Evolutionary conservation across 441 rosid species (phyloP), one percentile per base, ranked within the genome.

Genomic region (Metrosideros polymorpha): DNA sequence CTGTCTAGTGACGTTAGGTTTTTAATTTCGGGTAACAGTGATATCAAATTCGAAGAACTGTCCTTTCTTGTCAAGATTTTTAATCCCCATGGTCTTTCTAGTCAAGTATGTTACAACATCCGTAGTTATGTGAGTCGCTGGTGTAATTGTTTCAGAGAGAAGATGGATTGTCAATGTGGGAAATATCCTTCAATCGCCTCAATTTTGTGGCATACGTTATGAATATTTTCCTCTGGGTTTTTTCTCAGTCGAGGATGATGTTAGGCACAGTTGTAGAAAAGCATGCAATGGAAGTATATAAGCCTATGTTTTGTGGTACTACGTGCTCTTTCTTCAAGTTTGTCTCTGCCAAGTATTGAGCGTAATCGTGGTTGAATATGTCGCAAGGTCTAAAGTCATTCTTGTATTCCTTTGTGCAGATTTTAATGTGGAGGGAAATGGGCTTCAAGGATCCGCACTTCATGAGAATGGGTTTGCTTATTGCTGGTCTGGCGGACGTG

Each of bases 401-500:
- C 47, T 71, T 22, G 79, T 7, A 19, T 9, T 9, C 9, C 50
- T 57, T 51, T 39, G 42, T 88, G 39, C 83, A 89, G 89, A 89
- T 88, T 89, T 89, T 51, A 47, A 86, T 54, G 86, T 90, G 57
- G 90, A 87, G 77, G 85, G 82, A 55, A 14, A 87, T 84, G 91
- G 89, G 49, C 86, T 87, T 43, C 79, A 57, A 86, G 91, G 89
- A 53, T 87, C 87, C 18, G 87, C 87, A 29, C 85, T 89, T 43
- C 84, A 88, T 77, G 87, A 86, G 85, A 75, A 76, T 45, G 91
- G 90, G 2, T 85, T 91, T 86, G 87, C 90, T 61, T 91, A 91
- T 86, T 91, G 92, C 57, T 91, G 93, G 91, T 90, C 91, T 89
- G 91, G 92, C 14, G 91, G 84, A 5, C 86, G 86, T 30, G 90